Conservation (phyloP, 179 eudicot genomes). For the Camellia oleifera region DNA sequence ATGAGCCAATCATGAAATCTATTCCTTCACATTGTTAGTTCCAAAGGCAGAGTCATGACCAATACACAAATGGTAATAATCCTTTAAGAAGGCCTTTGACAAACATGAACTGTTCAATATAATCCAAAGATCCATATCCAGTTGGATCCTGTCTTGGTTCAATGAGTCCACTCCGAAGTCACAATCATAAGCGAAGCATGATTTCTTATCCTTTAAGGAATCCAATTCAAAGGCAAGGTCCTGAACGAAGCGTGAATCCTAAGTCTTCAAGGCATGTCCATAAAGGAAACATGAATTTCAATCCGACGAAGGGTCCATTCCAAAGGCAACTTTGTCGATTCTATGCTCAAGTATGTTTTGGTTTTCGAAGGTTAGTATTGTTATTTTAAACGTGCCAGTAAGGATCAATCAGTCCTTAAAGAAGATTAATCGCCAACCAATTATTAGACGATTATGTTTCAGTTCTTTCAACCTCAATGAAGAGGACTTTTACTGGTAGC, state of each 20-base stretch:
- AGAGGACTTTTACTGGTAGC: too few species aligned
- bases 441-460: too few species aligned
- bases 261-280: conserved; percentile 11
- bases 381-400: too few species aligned
- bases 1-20: conserved; percentile 7
- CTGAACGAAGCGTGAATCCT: neutral
- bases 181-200: conserved; percentile 6
- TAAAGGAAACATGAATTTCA: neutral
- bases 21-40: neutral
- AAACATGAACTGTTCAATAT: too few species aligned
- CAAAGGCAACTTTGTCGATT: conserved; percentile 40
- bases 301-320: neutral
- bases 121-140: too few species aligned
- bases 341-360: conserved; percentile 35
- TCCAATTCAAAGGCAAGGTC: neutral
- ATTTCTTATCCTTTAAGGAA: neutral
- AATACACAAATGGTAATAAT: neutral
- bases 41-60: conserved; percentile 16
- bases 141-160: too few species aligned
- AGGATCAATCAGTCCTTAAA: too few species aligned
- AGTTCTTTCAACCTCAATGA: too few species aligned
- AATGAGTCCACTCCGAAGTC: conserved; percentile 13
- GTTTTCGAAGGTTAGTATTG: too few species aligned
- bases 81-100: neutral
- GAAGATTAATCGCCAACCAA: too few species aligned